Evolutionary conservation across 2,329 filamentous ascomycete genomes (phyloP).

Genomic region (Xylaria sp.): DNA sequence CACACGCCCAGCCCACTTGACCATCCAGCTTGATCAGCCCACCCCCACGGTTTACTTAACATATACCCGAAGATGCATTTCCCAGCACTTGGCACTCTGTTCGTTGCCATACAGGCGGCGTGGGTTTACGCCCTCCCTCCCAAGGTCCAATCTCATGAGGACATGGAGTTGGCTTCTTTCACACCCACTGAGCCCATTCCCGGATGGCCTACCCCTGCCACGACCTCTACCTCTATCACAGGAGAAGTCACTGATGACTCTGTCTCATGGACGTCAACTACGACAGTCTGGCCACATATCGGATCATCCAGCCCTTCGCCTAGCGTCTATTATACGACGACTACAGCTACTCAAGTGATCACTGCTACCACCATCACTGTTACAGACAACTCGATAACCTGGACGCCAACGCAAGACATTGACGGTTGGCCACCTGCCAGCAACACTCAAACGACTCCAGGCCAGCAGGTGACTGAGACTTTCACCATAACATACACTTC

Average conservation of each 20-base stretch:
- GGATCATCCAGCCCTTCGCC: constrained; percentile 15
- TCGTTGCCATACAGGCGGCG: constrained; percentile 31
- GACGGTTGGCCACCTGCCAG: constrained; percentile 28
- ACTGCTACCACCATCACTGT: constrained; percentile 37
- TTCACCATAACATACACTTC: constrained; percentile 35
- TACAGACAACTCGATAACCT: constrained; percentile 35
- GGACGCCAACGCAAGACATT: constrained; percentile 26
- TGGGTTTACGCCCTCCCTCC: constrained; percentile 33
- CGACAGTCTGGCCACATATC: constrained; percentile 18
- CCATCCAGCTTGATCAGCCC: neutral
- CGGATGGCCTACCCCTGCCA: constrained; percentile 28
- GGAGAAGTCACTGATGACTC: neutral
- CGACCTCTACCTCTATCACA: neutral
- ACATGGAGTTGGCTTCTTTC: constrained; percentile 15
- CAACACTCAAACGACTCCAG: constrained; percentile 19
- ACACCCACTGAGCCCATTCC: constrained; percentile 24
- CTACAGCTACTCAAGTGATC: constrained; percentile 17
- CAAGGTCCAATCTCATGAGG: constrained; percentile 17
- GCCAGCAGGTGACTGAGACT: constrained; percentile 29
- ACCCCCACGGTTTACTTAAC: neutral
- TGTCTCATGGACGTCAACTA: constrained; percentile 13
- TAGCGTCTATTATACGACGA: constrained; percentile 25
- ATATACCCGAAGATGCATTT: constrained; percentile 31
- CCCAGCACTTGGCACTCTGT: constrained; percentile 23
- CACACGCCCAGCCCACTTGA: constrained; percentile 4